Conservation (phyloP, 805 yeast species). For the Alloascoidea africana region DNA sequence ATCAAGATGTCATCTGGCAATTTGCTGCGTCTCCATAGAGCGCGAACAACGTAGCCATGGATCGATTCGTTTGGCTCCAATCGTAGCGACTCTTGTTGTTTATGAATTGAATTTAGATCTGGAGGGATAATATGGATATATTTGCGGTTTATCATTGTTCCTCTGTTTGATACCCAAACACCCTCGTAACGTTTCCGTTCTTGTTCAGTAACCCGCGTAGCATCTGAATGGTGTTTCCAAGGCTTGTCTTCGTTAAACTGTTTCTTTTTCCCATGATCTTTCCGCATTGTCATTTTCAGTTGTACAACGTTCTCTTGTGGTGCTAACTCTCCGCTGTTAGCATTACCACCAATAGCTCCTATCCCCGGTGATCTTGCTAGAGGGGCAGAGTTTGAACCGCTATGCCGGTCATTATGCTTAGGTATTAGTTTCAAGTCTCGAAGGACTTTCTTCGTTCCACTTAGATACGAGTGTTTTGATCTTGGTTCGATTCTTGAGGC, state of each 20-base stretch:
- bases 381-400: neutral
- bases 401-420: neutral
- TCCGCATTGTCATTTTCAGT: constrained; percentile 15
- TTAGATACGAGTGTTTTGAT: neutral
- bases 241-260: constrained; percentile 80
- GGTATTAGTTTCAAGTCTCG: constrained; percentile 1
- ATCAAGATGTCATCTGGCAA: constrained; percentile 45
- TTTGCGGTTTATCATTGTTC: constrained; percentile 16
- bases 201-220: constrained; percentile 24
- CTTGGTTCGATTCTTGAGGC: neutral
- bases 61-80: constrained; percentile 18
- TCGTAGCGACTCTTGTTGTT: constrained; percentile 9
- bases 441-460: neutral
- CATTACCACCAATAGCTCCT: neutral
- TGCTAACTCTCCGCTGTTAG: neutral
- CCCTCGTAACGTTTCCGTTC: constrained; percentile 89
- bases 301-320: neutral
- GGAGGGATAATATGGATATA: constrained; percentile 29
- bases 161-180: constrained; percentile 83
- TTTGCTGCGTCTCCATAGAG: constrained; percentile 69
- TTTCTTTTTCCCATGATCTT: constrained; percentile 23
- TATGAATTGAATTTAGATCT: constrained; percentile 11
- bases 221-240: constrained; percentile 74
- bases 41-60: constrained; percentile 53
- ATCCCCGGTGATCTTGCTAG: too few relatives aligned